Conservation (phyloP, 108 stramenopile genomes). For the Cyclotella baltica region DNA sequence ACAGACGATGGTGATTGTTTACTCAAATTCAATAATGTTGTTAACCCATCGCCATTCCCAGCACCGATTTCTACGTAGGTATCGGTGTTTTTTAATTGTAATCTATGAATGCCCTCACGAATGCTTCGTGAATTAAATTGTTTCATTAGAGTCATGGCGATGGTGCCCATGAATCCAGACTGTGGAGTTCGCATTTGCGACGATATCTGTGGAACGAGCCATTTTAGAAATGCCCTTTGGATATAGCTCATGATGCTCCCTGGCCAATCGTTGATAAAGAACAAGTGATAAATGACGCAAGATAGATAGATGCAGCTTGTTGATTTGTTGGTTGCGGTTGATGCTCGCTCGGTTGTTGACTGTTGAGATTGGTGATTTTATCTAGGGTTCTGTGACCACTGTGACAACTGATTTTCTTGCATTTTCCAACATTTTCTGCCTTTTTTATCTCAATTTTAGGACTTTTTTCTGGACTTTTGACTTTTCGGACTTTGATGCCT, state of each 20-base stretch:
- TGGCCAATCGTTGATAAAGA: too few relatives aligned
- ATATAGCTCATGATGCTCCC: constrained; percentile 8
- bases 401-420: too few relatives aligned
- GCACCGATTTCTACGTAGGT: constrained; percentile 28
- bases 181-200: constrained; percentile 26
- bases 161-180: constrained; percentile 1
- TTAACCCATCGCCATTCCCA: constrained; percentile 23
- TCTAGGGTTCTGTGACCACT: too few relatives aligned
- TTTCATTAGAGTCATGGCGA: constrained; percentile 32
- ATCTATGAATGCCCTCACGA: constrained; percentile 14
- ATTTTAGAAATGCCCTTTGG: constrained; percentile 13
- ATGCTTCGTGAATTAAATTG: constrained; percentile 14
- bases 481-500: too few relatives aligned
- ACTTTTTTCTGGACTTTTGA: too few relatives aligned
- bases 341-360: too few relatives aligned
- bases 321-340: too few relatives aligned
- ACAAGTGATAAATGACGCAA: too few relatives aligned
- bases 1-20: background rate
- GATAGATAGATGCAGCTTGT: too few relatives aligned
- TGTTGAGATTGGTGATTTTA: too few relatives aligned
- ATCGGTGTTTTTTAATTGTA: constrained; percentile 20
- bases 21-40: background rate
- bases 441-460: too few relatives aligned
- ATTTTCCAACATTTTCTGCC: too few relatives aligned
- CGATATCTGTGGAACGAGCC: constrained; percentile 23